phyloP scores from a whole-genome alignment of 768 basidiomycete species.

The Tricholoma sp. region DNA sequence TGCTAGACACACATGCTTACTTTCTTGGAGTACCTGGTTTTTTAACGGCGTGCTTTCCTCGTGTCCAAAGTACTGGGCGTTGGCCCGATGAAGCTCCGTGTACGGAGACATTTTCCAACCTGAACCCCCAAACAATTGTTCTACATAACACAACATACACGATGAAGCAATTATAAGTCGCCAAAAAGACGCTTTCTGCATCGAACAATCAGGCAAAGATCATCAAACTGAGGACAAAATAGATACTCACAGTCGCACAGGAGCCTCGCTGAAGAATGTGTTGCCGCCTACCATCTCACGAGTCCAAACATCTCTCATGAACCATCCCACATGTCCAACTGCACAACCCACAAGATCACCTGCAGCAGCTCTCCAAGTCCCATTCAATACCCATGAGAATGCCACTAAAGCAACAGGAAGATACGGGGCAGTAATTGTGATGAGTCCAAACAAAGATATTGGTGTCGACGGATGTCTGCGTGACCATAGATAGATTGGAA shows the following conservation, averaged over 20 bases:
- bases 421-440: slow-evolving; percentile 95
- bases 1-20: background rate
- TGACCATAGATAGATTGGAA: slow-evolving; percentile 97
- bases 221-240: slow-evolving; percentile 5
- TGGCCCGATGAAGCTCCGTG: no score
- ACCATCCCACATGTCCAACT: slow-evolving; percentile 85
- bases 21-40: background rate
- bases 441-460: slow-evolving; percentile 92
- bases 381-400: slow-evolving; percentile 79
- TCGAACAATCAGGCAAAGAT: slow-evolving; percentile 1
- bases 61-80: background rate
- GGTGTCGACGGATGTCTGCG: slow-evolving; percentile 89
- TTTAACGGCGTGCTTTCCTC: background rate
- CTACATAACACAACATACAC: slow-evolving; percentile 1
- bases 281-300: slow-evolving; percentile 79
- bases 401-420: slow-evolving; percentile 88
- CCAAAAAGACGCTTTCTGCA: slow-evolving; percentile 64
- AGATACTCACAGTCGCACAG: slow-evolving; percentile 56
- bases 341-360: slow-evolving; percentile 81
- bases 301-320: slow-evolving; percentile 82
- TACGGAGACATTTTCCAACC: background rate
- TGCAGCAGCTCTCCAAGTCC: slow-evolving; percentile 79
- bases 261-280: slow-evolving; percentile 68
- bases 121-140: background rate
- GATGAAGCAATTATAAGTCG: slow-evolving; percentile 28